Evolutionary conservation across 2,329 filamentous ascomycete species (phyloP).

Genomic region (Graphiopsis chlorocephala): DNA sequence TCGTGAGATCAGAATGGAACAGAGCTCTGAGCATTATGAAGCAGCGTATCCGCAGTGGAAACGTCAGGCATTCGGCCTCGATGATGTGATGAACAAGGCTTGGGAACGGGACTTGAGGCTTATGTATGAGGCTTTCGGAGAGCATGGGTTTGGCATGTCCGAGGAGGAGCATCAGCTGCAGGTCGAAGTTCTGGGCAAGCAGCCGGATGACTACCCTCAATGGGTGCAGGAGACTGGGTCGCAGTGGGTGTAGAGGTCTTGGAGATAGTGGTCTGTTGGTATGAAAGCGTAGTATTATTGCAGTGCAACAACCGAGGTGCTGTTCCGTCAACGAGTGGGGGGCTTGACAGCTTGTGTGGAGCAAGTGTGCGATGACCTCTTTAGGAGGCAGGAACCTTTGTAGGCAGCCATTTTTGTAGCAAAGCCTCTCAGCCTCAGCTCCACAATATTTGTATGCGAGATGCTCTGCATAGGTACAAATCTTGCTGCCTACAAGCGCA

Average conservation of each 20-base stretch:
- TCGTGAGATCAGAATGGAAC: conserved; percentile 6
- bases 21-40: not conserved
- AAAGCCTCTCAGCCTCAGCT: not conserved
- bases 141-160: conserved; percentile 18
- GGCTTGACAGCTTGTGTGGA: not conserved
- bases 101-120: conserved; percentile 21
- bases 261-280: not conserved
- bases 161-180: conserved; percentile 18
- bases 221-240: conserved; percentile 15
- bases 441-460: too few relatives aligned
- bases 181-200: conserved; percentile 18
- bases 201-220: conserved; percentile 17
- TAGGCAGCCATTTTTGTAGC: not conserved
- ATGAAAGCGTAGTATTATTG: too few relatives aligned
- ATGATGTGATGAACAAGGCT: conserved; percentile 3
- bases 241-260: not conserved
- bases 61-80: conserved; percentile 5
- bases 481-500: not conserved
- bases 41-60: not conserved
- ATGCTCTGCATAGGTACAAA: too few relatives aligned
- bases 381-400: too few relatives aligned
- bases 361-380: too few relatives aligned
- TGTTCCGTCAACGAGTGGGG: too few relatives aligned
- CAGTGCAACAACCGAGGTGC: too few relatives aligned
- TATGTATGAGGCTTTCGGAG: conserved; percentile 19